phyloP scores from a whole-genome alignment of 331 rosid species.

The Phaseolus coccineus region DNA sequence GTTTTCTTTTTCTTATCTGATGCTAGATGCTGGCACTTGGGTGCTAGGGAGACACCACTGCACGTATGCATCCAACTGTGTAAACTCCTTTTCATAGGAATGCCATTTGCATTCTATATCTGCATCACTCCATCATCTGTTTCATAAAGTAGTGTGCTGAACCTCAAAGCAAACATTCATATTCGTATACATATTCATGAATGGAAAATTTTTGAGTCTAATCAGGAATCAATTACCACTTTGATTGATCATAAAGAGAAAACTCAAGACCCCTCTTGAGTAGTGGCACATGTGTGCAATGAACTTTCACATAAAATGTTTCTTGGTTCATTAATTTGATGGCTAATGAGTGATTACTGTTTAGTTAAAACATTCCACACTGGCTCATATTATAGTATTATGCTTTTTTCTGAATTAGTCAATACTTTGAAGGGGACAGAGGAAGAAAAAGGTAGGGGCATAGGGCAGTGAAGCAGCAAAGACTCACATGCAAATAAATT shows the following conservation, averaged over 20 bases:
- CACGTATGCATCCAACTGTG: slow-evolving; percentile 27
- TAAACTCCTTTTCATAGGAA: slow-evolving; percentile 25
- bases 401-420: neutral
- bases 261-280: neutral
- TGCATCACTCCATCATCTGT: neutral
- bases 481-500: slow-evolving; percentile 37
- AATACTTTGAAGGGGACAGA: slow-evolving; percentile 20
- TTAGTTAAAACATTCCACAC: slow-evolving; percentile 2
- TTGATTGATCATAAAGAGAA: slow-evolving; percentile 7
- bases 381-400: slow-evolving; percentile 9
- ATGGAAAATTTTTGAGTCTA: neutral
- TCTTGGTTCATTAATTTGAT: neutral
- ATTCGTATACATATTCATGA: neutral
- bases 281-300: neutral
- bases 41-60: slow-evolving; percentile 18
- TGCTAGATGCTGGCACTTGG: neutral
- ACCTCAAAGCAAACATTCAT: neutral
- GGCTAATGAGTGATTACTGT: neutral
- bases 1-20: slow-evolving; percentile 28
- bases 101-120: slow-evolving; percentile 4
- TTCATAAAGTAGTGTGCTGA: neutral
- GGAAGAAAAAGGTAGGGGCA: neutral
- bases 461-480: slow-evolving; percentile 24
- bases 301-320: neutral
- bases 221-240: neutral